A percentile compares a stretch with the other conserved stretches of the same genome.
Conservation (phyloP, 768 basidiomycete genomes). For the Trametes cinnabarina region DNA sequence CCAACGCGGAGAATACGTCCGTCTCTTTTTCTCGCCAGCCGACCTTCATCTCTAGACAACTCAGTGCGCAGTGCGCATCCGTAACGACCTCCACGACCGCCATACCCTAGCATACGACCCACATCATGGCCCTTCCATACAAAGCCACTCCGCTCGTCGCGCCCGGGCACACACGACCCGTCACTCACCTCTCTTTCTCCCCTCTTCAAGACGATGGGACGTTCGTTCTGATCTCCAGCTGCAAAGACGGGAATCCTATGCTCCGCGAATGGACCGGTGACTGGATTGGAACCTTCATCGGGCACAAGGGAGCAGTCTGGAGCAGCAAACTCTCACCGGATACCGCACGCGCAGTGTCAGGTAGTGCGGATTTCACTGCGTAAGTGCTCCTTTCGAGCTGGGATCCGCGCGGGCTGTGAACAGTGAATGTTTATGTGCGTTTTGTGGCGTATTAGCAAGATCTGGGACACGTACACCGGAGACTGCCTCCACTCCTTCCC, state of each 20-base stretch:
- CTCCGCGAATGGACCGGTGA: slow-evolving; percentile 96
- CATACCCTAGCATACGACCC: slow-evolving; percentile 18
- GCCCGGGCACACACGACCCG: slow-evolving; percentile 82
- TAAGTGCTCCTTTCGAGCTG: slow-evolving; percentile 42
- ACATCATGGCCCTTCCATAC: slow-evolving; percentile 24
- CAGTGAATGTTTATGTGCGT: not conserved
- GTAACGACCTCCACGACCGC: slow-evolving; percentile 22
- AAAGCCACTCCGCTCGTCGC: slow-evolving; percentile 81
- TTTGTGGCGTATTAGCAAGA: slow-evolving; percentile 57
- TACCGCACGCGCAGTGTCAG: slow-evolving; percentile 83
- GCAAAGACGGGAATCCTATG: slow-evolving; percentile 99
- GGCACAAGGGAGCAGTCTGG: slow-evolving; percentile 97
- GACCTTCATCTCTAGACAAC: slow-evolving; percentile 20
- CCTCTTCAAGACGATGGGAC: slow-evolving; percentile 78
- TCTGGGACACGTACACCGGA: slow-evolving; percentile 95
- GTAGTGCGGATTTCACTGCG: slow-evolving; percentile 98
- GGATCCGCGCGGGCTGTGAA: slow-evolving; percentile 4
- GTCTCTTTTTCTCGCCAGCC: slow-evolving; percentile 16
- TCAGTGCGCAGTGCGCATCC: slow-evolving; percentile 35
- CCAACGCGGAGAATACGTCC: not conserved
- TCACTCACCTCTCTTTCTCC: slow-evolving; percentile 94
- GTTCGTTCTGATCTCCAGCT: slow-evolving; percentile 91
- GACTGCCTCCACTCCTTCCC: slow-evolving; percentile 90
- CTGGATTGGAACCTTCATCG: slow-evolving; percentile 94
- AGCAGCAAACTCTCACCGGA: slow-evolving; percentile 88